A percentile compares a stretch with the other conserved stretches of the same genome.
phyloP scores from a whole-genome alignment of 768 basidiomycete species.

The Naematelia aurantialba region DNA sequence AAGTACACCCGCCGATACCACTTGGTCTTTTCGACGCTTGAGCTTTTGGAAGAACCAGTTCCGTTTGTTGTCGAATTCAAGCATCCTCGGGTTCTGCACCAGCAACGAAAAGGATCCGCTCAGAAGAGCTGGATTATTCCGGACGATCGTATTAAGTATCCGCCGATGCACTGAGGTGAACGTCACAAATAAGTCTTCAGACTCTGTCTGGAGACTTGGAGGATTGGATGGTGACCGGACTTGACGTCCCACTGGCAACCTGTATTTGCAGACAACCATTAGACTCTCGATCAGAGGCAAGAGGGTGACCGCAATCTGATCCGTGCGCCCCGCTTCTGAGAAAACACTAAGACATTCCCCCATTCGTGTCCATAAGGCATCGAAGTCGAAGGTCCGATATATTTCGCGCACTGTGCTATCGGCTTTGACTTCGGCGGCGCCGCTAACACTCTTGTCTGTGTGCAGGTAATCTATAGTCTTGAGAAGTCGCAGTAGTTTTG shows the following conservation, averaged over 20 bases:
- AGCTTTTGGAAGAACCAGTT: slow-evolving; percentile 56
- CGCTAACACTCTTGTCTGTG: slow-evolving; percentile 31
- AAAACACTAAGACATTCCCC: slow-evolving; percentile 84
- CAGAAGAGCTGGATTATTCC: slow-evolving; percentile 96
- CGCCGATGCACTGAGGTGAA: slow-evolving; percentile 94
- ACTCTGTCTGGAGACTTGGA: slow-evolving; percentile 52
- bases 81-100: slow-evolving; percentile 89
- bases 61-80: slow-evolving; percentile 99
- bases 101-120: slow-evolving; percentile 95
- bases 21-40: slow-evolving; percentile 33
- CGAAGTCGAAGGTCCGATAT: slow-evolving; percentile 87
- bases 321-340: slow-evolving; percentile 71
- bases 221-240: slow-evolving; percentile 32
- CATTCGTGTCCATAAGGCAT: slow-evolving; percentile 78
- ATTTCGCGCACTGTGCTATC: slow-evolving; percentile 73
- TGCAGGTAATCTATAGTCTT: slow-evolving; percentile 86
- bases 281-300: slow-evolving; percentile 91
- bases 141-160: slow-evolving; percentile 92
- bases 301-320: slow-evolving; percentile 85
- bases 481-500: slow-evolving; percentile 88
- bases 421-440: slow-evolving; percentile 25
- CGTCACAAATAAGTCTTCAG: slow-evolving; percentile 81
- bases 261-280: slow-evolving; percentile 97
- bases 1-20: slow-evolving; percentile 19
- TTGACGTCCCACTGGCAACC: slow-evolving; percentile 51